Evolutionary conservation across 768 basidiomycete species (phyloP).

Genomic region (Collybia sordida): DNA sequence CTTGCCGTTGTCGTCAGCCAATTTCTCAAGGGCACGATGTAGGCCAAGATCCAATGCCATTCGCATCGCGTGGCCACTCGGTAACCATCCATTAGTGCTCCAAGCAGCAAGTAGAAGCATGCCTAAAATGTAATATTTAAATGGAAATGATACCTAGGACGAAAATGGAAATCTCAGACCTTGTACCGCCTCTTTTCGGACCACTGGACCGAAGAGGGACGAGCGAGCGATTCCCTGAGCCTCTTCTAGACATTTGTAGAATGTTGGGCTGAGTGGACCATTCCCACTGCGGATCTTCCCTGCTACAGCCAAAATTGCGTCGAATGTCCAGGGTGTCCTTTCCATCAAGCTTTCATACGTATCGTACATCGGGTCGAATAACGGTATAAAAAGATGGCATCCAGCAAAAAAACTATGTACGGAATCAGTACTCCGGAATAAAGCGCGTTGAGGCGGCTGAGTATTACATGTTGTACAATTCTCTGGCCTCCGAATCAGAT

Average conservation of each 20-base stretch:
- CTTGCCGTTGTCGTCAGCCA: constrained; percentile 74
- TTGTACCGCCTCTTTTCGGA: constrained; percentile 93
- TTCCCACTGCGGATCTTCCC: constrained; percentile 91
- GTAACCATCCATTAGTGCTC: constrained; percentile 94
- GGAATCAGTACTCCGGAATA: constrained; percentile 30
- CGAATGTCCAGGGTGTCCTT: constrained; percentile 94
- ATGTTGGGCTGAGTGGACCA: constrained; percentile 79
- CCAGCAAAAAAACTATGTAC: constrained; percentile 87
- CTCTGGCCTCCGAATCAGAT: constrained; percentile 80
- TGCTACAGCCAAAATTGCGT: constrained; percentile 90
- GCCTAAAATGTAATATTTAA: constrained; percentile 42
- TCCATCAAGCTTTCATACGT: constrained; percentile 91
- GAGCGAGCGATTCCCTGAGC: constrained; percentile 95
- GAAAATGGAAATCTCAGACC: constrained; percentile 42
- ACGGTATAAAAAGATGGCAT: constrained; percentile 93
- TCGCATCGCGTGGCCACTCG: constrained; percentile 93
- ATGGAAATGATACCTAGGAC: constrained; percentile 11
- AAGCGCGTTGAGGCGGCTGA: constrained; percentile 26
- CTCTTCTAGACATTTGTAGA: constrained; percentile 91
- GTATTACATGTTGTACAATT: constrained; percentile 86
- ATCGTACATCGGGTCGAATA: constrained; percentile 92
- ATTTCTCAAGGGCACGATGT: constrained; percentile 88
- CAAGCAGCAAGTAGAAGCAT: constrained; percentile 92
- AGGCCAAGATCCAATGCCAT: constrained; percentile 95
- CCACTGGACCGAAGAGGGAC: constrained; percentile 90